A percentile compares a stretch with the other conserved stretches of the same genome.
phyloP scores from a whole-genome alignment of 495 filamentous ascomycete genomes.

The Aspergillus nidulans region DNA sequence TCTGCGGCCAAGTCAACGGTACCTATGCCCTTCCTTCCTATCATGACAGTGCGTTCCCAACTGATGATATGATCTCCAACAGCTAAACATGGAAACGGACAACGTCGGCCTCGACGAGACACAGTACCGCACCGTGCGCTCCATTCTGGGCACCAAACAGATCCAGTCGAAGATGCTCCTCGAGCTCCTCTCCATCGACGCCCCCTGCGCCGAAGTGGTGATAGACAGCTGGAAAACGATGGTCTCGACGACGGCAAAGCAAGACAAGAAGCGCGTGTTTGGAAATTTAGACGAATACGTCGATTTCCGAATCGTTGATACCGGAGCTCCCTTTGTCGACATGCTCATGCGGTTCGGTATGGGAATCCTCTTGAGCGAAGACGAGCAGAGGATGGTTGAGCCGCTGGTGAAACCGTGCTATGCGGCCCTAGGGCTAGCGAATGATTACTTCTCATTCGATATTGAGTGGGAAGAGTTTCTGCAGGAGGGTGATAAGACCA shows the following conservation, averaged over 20 bases:
- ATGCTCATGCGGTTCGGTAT: constrained; percentile 23
- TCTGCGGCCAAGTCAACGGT: constrained; percentile 19
- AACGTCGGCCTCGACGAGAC: constrained; percentile 19
- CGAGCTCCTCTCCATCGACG: constrained; percentile 20
- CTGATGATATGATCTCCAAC: background rate
- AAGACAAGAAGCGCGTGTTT: constrained; percentile 19
- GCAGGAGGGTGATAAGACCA: background rate
- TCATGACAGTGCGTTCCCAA: no score
- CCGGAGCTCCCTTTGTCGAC: constrained; percentile 20
- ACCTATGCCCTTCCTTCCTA: background rate
- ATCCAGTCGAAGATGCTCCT: constrained; percentile 26
- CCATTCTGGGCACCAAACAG: constrained; percentile 21
- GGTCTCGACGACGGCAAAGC: constrained; percentile 19
- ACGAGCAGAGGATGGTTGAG: constrained; percentile 12
- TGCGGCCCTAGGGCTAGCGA: constrained; percentile 21
- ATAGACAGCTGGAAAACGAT: constrained; percentile 22
- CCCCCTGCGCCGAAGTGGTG: constrained; percentile 19
- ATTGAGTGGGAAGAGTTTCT: constrained; percentile 24
- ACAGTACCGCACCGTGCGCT: constrained; percentile 24
- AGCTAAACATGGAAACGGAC: constrained; percentile 19
- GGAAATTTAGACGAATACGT: constrained; percentile 21
- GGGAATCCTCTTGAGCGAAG: constrained; percentile 16
- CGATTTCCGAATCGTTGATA: constrained; percentile 24
- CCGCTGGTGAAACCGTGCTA: constrained; percentile 18
- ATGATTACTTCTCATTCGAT: constrained; percentile 25